Percentiles rank a stretch among this genome's conserved stretches.
These are phyloP conservation scores for Monosporascus sp. DNA, from an alignment of 2,329 filamentous ascomycete species.

Conservation along the genomic window DNA sequence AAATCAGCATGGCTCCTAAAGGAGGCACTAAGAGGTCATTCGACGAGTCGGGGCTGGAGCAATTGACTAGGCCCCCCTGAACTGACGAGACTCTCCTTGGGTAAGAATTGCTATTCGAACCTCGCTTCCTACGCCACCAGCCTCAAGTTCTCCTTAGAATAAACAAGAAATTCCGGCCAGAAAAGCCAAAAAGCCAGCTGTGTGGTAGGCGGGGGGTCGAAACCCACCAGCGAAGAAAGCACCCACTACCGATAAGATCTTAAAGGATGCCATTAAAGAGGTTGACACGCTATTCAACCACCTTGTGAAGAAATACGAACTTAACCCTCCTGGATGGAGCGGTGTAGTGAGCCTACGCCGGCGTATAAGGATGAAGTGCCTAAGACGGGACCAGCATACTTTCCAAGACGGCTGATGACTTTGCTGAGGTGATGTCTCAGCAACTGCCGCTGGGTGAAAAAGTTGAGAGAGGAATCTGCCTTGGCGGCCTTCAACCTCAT, in stretches of 20 bases:
- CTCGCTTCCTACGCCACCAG: neutral
- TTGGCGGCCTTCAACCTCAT: neutral
- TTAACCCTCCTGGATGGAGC: neutral
- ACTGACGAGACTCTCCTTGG: neutral
- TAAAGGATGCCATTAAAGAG: neutral
- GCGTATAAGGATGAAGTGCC: neutral
- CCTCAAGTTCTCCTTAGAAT: neutral
- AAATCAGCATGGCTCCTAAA: neutral
- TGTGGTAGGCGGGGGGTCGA: neutral
- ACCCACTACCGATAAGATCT: neutral
- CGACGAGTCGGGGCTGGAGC: neutral
- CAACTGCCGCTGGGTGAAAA: neutral
- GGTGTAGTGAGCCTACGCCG: neutral
- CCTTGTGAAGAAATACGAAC: constrained; percentile 1
- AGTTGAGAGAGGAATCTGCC: neutral
- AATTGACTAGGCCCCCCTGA: neutral
- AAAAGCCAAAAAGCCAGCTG: neutral
- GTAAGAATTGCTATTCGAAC: neutral
- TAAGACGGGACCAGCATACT: neutral
- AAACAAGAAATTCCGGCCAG: neutral
- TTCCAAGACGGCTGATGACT: constrained; percentile 2
- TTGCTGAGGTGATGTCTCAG: neutral
- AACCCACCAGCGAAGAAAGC: neutral
- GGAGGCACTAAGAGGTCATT: neutral
- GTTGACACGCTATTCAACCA: constrained; percentile 2